These are phyloP conservation scores for Brassica cretica DNA, from an alignment of 345 rosid genomes.

Conservation along the genomic window DNA sequence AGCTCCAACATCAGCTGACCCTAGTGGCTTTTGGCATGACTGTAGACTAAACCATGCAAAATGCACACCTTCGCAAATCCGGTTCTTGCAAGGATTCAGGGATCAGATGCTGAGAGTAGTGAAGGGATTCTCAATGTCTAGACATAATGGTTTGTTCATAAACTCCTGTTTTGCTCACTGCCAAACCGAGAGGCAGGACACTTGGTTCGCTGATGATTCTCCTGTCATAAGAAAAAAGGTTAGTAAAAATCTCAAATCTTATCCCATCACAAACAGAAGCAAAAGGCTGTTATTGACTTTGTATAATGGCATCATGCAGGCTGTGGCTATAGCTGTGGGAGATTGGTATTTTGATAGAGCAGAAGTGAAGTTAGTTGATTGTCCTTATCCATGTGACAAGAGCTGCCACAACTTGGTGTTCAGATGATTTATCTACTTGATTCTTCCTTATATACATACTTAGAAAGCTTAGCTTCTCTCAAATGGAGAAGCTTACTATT, in stretches of 20 bases:
- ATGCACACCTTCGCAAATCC: conserved; percentile 69
- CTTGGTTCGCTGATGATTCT: conserved; percentile 90
- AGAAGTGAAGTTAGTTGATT: conserved; percentile 62
- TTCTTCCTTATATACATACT: conserved; percentile 23
- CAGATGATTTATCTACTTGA: conserved; percentile 40
- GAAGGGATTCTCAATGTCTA: conserved; percentile 64
- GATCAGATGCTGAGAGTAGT: conserved; percentile 72
- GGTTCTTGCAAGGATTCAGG: conserved; percentile 83
- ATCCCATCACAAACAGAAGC: conserved; percentile 5
- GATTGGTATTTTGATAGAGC: conserved; percentile 92
- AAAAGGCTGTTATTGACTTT: background rate
- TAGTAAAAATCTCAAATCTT: conserved; percentile 43
- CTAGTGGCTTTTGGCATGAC: conserved; percentile 78
- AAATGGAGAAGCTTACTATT: conserved; percentile 22
- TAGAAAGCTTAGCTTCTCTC: conserved; percentile 28
- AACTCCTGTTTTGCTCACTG: conserved; percentile 97
- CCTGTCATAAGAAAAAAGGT: conserved; percentile 80
- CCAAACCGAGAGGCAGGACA: conserved; percentile 93
- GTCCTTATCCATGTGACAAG: conserved; percentile 87
- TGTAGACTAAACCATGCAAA: conserved; percentile 74
- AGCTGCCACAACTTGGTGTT: conserved; percentile 93
- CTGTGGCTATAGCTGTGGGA: conserved; percentile 84
- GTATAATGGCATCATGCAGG: conserved; percentile 42
- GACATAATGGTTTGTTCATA: conserved; percentile 75
- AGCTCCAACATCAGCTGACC: conserved; percentile 92